Evolutionary conservation across 495 filamentous ascomycete species (phyloP).

Genomic region (Cudoniella acicularis): DNA sequence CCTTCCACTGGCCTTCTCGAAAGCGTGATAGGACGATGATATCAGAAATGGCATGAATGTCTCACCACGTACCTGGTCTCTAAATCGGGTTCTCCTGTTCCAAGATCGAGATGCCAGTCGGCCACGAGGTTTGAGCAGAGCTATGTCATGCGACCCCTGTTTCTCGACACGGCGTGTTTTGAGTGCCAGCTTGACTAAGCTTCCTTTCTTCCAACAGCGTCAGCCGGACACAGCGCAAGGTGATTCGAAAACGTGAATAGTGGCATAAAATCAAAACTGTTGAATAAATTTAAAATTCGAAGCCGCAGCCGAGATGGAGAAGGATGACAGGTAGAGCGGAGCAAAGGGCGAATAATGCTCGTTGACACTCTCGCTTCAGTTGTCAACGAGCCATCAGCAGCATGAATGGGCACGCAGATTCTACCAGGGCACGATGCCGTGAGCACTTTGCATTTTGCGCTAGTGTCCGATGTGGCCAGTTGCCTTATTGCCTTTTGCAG

Average conservation of each 20-base stretch:
- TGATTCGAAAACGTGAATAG: neutral
- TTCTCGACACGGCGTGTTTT: slow-evolving; percentile 19
- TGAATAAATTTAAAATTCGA: neutral
- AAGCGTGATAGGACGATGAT: neutral
- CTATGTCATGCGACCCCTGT: slow-evolving; percentile 17
- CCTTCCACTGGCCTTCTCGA: slow-evolving; percentile 19
- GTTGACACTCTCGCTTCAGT: neutral
- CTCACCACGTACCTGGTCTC: slow-evolving; percentile 16
- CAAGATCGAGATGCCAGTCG: neutral
- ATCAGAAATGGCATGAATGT: slow-evolving; percentile 12
- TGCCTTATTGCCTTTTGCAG: neutral
- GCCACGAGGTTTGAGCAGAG: neutral
- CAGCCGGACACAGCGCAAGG: no score
- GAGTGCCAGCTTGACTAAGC: neutral
- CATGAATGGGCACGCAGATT: neutral
- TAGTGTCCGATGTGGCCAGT: neutral
- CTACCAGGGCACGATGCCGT: neutral
- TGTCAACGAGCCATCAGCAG: neutral
- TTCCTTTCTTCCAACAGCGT: neutral
- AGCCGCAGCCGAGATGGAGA: neutral
- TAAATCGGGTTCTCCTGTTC: slow-evolving; percentile 1
- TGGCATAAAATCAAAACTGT: neutral
- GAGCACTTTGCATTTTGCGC: neutral
- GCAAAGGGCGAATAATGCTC: neutral
- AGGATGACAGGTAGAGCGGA: neutral